Base-by-base conservation (phyloP, 2,329 filamentous ascomycete species). In the Elsinoe necatrix region DNA sequence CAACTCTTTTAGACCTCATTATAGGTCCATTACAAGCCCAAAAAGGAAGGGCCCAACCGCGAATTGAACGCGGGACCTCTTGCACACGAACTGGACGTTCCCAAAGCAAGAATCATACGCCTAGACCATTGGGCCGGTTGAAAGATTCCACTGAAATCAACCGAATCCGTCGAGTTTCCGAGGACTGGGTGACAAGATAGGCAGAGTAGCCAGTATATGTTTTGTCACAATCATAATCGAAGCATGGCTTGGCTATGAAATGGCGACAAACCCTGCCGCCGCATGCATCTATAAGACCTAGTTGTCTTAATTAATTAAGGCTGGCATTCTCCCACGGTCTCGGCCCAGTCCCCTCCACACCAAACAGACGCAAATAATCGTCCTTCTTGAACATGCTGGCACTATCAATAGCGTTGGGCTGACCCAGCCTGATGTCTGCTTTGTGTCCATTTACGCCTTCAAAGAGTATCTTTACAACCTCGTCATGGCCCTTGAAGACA, bases 401-500 rank as follows among this genome's bases (percentile, higher is more conserved):
- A 59, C 69, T 68, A 60, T 77, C 72, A 43, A 75, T 67, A 16
- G 75, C 75, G 67, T 69, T 75, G 37, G 75, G 74, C 59, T 72
- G 70, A 14, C 75, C 75, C 11, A 64, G 63, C 20, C 60, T 56
- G 3, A 73, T 48, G 64, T 75, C 72, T 55, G 73, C 74, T 25
- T 23, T 31, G 1, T 71, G 73, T 1, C 64, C 68, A 18, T 71
- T 67, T 3, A 23, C 16, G 4, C 54, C 54, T 39, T 74, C 71
- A 56, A 71, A 69, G 59, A 80, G 54, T 35, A 72, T 77, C 66
- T 80, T 79, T 8, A 88, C 77, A 2, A 88, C 81, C 3, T 78
- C 79, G 56, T 80, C 77, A 64, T 85, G 83, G 9, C 80, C 81
- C 69, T 89, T 89, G 68, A 89, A 89, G 7, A 89, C 81, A 0